Conservation (phyloP, 306 rosid genomes). For the Sophora flavescens region DNA sequence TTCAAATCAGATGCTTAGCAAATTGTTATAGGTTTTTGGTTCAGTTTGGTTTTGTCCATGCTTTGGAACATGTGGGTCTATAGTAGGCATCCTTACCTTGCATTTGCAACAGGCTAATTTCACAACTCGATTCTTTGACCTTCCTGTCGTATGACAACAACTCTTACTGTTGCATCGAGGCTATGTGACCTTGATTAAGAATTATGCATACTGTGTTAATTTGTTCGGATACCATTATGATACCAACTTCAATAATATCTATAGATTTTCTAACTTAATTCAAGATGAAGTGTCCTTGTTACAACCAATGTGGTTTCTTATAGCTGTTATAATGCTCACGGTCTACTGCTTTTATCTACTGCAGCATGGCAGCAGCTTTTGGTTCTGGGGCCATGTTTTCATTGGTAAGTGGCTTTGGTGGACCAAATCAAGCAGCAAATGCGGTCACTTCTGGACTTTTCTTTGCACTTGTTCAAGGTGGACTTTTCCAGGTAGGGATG, state of each 20-base stretch:
- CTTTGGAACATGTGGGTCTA: not conserved
- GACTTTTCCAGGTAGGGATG: conserved; percentile 83
- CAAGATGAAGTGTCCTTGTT: conserved; percentile 21
- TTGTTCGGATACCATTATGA: not conserved
- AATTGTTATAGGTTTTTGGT: not conserved
- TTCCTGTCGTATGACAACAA: no score
- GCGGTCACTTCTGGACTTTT: conserved; percentile 92
- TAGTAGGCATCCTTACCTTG: no score
- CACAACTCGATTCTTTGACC: no score
- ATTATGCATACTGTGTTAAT: not conserved
- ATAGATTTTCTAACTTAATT: conserved; percentile 5
- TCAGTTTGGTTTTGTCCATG: not conserved
- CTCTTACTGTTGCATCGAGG: no score
- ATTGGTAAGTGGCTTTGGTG: conserved; percentile 94
- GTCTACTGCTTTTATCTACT: conserved; percentile 22
- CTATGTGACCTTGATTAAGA: not conserved
- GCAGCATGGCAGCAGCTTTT: conserved; percentile 98
- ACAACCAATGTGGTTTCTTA: conserved; percentile 37
- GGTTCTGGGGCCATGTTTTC: conserved; percentile 96
- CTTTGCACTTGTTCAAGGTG: conserved; percentile 97
- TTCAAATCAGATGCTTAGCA: not conserved
- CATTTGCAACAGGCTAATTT: no score
- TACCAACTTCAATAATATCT: not conserved
- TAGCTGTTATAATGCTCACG: conserved; percentile 7
- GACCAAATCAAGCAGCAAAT: conserved; percentile 80